Evolutionary conservation across 768 basidiomycete species (phyloP), one percentile per base, ranked within the genome.

Genomic region (Lactarius pseudohatsudake): DNA sequence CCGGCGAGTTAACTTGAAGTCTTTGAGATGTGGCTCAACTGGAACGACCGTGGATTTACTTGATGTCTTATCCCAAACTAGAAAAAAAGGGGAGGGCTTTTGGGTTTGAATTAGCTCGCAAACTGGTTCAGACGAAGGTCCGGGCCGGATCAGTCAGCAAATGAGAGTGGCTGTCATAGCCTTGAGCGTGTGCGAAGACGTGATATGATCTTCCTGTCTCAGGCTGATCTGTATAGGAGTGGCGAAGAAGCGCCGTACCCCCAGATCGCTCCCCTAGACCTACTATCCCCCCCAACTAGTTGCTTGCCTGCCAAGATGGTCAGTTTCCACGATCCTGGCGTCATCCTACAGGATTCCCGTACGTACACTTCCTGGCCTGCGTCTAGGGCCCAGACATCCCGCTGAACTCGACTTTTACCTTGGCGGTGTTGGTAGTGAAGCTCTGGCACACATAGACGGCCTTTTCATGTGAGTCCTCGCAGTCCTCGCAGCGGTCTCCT

Each of bases 61-160:
- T 43, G 87, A 88, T 0, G 89, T 91, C 74, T 92, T 92, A 61
- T 8, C 32, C 32, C 32, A 32, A 32, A 32, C 32, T 32, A 9
- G 8, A 32, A 32, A 32, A 26, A 26, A 26, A 26, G 26, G 26
- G 26, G 26, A 32, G 32, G 32, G 32, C 32, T 32, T 32, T 32
- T 32, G 32, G 6, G 7, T 32, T 32, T 32, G 32, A 5, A 1
- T 32, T 32, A 32, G 30, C 30, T 32, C 30, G 30, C 30, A 32
- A 32, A 4, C 30, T 32, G n/a, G n/a, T n/a, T n/a, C n/a, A n/a
- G n/a, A n/a, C n/a, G 30, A 26, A 26, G 26, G 26, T 26, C 26
- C 26, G 26, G 26, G 26, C 26, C 26, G 26, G 26, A 26, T 26
- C 26, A 26, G 26, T 26, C 26, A 26, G 26, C 26, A 26, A 26